Conservation (phyloP, 1,284 basidiomycete genomes). For the Cryptococcus sp. region DNA sequence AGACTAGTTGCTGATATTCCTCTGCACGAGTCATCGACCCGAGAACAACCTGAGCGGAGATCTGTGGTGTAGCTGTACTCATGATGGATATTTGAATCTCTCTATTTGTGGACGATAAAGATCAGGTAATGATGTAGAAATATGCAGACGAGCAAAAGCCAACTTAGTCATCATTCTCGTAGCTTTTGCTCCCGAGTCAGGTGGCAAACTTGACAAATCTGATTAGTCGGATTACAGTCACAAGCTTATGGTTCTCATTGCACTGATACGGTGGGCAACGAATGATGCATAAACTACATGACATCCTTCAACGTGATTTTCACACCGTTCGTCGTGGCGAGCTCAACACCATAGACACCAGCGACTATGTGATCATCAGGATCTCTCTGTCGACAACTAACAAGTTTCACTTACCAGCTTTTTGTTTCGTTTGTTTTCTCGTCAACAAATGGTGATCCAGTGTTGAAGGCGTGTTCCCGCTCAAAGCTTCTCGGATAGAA, state of each 20-base stretch:
- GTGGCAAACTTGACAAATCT: no score
- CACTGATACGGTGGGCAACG: not conserved
- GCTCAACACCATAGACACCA: not conserved
- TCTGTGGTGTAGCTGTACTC: not conserved
- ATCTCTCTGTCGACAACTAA: not conserved
- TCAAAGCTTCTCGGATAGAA: not conserved
- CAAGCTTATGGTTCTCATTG: no score
- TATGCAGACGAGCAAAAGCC: no score
- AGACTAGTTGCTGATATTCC: slow-evolving; percentile 40
- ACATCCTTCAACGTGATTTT: not conserved
- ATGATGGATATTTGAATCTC: no score
- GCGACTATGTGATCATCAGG: not conserved
- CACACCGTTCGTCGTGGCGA: not conserved
- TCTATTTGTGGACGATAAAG: no score
- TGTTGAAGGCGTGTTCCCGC: not conserved
- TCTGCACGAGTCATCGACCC: slow-evolving; percentile 44
- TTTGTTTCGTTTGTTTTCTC: not conserved
- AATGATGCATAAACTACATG: not conserved
- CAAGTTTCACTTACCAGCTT: not conserved
- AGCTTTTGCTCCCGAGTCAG: no score
- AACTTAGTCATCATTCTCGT: not conserved
- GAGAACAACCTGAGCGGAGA: slow-evolving; percentile 34
- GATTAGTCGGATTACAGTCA: no score
- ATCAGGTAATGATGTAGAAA: no score
- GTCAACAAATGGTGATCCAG: not conserved